Evolutionary conservation across 2,329 filamentous ascomycete genomes (phyloP), one percentile per base, ranked within the genome.

Genomic region (Colletotrichum abscissum): DNA sequence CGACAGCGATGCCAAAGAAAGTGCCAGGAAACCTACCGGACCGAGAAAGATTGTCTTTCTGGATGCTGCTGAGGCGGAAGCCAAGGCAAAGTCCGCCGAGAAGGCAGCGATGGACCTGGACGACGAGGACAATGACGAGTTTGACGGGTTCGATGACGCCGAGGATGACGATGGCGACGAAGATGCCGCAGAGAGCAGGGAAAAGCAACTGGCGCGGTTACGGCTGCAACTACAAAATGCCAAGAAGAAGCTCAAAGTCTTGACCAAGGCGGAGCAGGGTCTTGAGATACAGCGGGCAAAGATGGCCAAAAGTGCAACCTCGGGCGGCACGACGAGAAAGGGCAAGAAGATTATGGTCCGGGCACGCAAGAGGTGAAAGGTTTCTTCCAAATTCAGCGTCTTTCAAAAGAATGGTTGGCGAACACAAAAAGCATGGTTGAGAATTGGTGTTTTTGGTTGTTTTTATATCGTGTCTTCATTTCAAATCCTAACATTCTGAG

Each of bases 301-400:
- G 79, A 92, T 92, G 90, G 89, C 89, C 46, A 92, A 92, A 84
- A 91, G 90, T 76, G 84, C 88, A 9, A 92, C 90, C 2, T 86
- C 88, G 6, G 89, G 89, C 49, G 89, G 89, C 16, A 78, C 85
- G n/a, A 91, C 88, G 33, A 90, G 90, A 79, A 84, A 85, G 52
- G 90, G 91, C 28, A 88, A 88, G 81, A 92, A 90, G 83, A 87
- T 91, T 75, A 91, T 90, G 84, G 86, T 92, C 68, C 87, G 89
- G 75, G 86, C 89, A 80, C 86, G 91, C 75, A 92, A 92, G 85
- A 86, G 89, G 78, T 91, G 65, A 56, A 74, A 63, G n/a, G 30
- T 24, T 24, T 14, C 22, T 33, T 56, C 35, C n/a, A 14, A 16
- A 2, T 35, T 16, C 28, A 26, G 33, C 2, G 24, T 30, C 16